These are phyloP conservation scores for Hypoxylon rubiginosum DNA, from an alignment of 2,329 filamentous ascomycete species.

Conservation along the genomic window DNA sequence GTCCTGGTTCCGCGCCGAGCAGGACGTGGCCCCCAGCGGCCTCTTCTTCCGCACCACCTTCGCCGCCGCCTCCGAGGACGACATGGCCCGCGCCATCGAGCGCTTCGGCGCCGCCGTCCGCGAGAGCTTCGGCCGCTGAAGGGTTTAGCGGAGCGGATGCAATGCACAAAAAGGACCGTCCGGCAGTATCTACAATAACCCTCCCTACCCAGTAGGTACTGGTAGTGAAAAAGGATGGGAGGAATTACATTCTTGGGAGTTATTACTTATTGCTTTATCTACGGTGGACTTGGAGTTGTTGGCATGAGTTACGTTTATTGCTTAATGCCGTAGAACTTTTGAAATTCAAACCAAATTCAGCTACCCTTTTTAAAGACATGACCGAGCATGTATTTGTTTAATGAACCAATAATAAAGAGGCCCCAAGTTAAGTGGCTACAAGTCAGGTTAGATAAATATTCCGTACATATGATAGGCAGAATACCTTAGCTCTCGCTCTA, in stretches of 20 bases:
- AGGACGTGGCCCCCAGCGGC: constrained; percentile 68
- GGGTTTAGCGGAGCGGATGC: too few species aligned
- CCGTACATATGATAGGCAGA: too few species aligned
- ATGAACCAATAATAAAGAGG: too few species aligned
- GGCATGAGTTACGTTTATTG: neutral
- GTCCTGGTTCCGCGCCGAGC: constrained; percentile 90
- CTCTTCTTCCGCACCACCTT: constrained; percentile 94
- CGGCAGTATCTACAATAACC: too few species aligned
- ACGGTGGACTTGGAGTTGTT: neutral
- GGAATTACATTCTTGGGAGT: neutral
- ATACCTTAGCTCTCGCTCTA: too few species aligned
- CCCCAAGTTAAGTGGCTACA: too few species aligned
- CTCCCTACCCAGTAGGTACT: neutral
- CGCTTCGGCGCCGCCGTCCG: constrained; percentile 82
- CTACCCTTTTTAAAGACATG: too few species aligned
- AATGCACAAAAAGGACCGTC: too few species aligned
- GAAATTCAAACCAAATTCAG: too few species aligned
- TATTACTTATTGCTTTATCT: neutral
- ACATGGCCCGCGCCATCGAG: constrained; percentile 78
- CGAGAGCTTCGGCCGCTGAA: constrained; percentile 64
- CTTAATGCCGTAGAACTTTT: too few species aligned
- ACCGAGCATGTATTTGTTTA: too few species aligned
- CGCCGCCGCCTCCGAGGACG: constrained; percentile 79
- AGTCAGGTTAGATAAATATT: too few species aligned
- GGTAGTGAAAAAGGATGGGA: neutral